These are phyloP conservation scores for Castanea crenata DNA, from an alignment of 306 rosid species.

Conservation along the genomic window DNA sequence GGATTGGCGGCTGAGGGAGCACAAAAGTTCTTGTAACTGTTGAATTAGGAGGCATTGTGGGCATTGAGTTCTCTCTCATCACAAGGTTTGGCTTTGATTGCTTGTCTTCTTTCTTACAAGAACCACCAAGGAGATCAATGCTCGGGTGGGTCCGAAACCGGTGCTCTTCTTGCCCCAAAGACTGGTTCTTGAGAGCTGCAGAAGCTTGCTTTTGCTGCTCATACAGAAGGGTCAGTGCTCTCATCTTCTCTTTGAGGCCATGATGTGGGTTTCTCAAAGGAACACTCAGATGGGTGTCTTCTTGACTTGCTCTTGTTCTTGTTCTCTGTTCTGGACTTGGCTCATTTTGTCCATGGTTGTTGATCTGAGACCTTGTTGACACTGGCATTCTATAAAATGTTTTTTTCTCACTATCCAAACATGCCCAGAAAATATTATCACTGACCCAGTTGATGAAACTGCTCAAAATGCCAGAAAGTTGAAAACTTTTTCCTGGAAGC, in stretches of 20 bases:
- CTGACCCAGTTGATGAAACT: constrained; percentile 22
- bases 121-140: constrained; percentile 24
- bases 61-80: constrained; percentile 72
- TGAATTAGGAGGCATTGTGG: constrained; percentile 26
- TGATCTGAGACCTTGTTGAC: constrained; percentile 74
- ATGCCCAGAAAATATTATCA: constrained; percentile 33
- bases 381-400: constrained; percentile 60
- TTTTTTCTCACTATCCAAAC: constrained; percentile 21
- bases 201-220: constrained; percentile 91
- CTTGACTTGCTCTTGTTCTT: constrained; percentile 36
- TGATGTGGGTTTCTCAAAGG: constrained; percentile 73
- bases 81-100: constrained; percentile 25
- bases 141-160: constrained; percentile 37
- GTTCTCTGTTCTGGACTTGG: constrained; percentile 24
- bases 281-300: constrained; percentile 15
- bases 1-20: constrained; percentile 48
- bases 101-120: constrained; percentile 34
- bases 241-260: constrained; percentile 86
- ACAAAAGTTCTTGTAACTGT: constrained; percentile 63
- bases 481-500: constrained; percentile 6
- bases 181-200: constrained; percentile 46
- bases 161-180: constrained; percentile 29
- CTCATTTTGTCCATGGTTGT: constrained; percentile 28
- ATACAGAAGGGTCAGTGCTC: constrained; percentile 69
- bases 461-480: background rate